Evolutionary conservation across 805 yeast species (phyloP).

Genomic region (Barnettozyma sp.): DNA sequence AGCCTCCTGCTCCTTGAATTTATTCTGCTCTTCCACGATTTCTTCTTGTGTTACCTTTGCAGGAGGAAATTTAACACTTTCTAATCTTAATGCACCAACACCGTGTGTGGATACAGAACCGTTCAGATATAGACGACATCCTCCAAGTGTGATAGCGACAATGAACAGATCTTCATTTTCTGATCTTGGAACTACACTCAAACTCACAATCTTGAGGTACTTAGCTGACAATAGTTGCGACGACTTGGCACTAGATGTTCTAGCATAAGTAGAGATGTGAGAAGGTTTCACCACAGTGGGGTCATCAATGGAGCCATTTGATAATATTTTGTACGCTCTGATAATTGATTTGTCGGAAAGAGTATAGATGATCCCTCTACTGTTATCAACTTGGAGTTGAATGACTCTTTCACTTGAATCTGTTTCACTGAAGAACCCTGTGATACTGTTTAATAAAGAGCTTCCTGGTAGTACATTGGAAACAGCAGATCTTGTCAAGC

Average conservation of each 20-base stretch:
- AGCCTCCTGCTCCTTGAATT: constrained; percentile 26
- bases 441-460: constrained; percentile 29
- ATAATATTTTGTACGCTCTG: constrained; percentile 60
- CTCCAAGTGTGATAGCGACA: constrained; percentile 74
- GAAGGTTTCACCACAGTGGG: constrained; percentile 32
- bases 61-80: constrained; percentile 63
- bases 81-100: constrained; percentile 36
- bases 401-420: constrained; percentile 45
- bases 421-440: constrained; percentile 26
- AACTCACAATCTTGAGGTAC: constrained; percentile 52
- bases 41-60: constrained; percentile 34
- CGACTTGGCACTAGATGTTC: constrained; percentile 39
- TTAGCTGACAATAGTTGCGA: constrained; percentile 52
- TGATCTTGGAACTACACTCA: constrained; percentile 49
- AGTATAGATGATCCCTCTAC: constrained; percentile 72
- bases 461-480: constrained; percentile 43
- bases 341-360: constrained; percentile 77
- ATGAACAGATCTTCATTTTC: constrained; percentile 68
- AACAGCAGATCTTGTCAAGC: constrained; percentile 65
- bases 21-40: constrained; percentile 18
- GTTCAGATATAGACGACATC: constrained; percentile 64
- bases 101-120: constrained; percentile 32
- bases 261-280: constrained; percentile 32
- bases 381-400: constrained; percentile 69
- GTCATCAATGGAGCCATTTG: constrained; percentile 35